A percentile compares a stretch with the other conserved stretches of the same genome.
phyloP scores from a whole-genome alignment of 495 filamentous ascomycete genomes.

The Rhizodiscina lignyota region DNA sequence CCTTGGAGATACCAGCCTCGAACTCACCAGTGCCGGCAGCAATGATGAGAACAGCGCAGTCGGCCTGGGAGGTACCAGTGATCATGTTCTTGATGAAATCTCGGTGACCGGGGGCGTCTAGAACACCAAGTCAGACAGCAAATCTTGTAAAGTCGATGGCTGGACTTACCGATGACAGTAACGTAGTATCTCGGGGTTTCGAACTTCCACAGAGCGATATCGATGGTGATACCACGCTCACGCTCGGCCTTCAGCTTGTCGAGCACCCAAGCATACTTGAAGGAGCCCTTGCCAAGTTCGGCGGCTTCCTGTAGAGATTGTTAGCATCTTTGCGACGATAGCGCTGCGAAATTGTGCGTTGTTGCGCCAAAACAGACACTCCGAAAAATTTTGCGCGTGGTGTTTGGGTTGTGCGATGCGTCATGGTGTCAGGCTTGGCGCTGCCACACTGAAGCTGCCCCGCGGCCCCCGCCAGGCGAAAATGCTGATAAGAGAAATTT shows the following conservation, averaged over 20 bases:
- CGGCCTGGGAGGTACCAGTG: constrained; percentile 99
- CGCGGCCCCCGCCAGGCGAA: no score
- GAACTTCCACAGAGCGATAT: constrained; percentile 99
- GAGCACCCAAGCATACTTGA: constrained; percentile 99
- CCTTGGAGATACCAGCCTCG: constrained; percentile 99
- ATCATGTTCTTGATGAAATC: constrained; percentile 99
- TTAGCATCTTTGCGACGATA: constrained; percentile 22
- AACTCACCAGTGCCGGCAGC: constrained; percentile 99
- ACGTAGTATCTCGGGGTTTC: constrained; percentile 98
- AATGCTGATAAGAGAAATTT: no score
- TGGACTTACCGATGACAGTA: constrained; percentile 80
- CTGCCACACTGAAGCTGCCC: no score
- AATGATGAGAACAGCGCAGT: constrained; percentile 99
- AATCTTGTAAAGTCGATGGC: constrained; percentile 2
- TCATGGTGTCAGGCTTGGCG: no score
- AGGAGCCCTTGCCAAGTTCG: constrained; percentile 99
- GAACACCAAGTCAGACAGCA: constrained; percentile 6
- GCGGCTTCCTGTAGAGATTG: constrained; percentile 63
- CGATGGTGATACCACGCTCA: constrained; percentile 99
- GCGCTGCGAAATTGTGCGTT: neutral
- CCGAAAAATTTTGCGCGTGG: no score
- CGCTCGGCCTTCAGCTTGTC: constrained; percentile 99
- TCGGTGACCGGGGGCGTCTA: constrained; percentile 97
- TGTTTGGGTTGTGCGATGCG: no score
- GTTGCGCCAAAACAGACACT: neutral